Evolutionary conservation across 2,329 filamentous ascomycete genomes (phyloP), one percentile per base, ranked within the genome.

Genomic region (Alternaria longipes): DNA sequence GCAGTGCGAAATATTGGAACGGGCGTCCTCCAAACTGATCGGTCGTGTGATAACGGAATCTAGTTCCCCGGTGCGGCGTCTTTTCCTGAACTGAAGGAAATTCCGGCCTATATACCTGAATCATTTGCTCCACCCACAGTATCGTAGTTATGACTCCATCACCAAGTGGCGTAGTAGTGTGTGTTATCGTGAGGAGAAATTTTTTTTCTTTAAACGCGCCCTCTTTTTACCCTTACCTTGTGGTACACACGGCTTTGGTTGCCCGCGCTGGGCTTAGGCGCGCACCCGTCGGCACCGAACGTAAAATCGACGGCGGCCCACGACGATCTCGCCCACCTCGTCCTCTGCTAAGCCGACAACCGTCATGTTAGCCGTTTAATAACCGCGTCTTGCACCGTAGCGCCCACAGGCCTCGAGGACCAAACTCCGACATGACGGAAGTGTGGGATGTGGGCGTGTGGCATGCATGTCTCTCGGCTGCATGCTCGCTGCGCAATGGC

Each of bases 41-140:
- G 34, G 46, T 36, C 32, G 46, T 50, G 30, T 38, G 30, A 32
- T 38, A 28, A 45, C 11, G 12, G 12, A 22, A 34, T 40, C 28
- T 40, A 40, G 36, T 40, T 11, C 16, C 38, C 36, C 18, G 50
- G n/a, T n/a, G 26, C 30, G 28, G 47, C 20, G n/a, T 26, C 20
- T 36, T 18, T 38, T 26, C 14, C 34, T 22, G 8, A n/a, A n/a
- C 14, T n/a, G 34, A 38, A 36, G 18, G 8, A 36, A 32, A 7
- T 9, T 5, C 14, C 34, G 16, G 16, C 20, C 51, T 54, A 54
- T 54, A 54, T 56, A 42, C 54, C 22, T 56, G 57, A 60, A 36
- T 60, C 57, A 60, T 55, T 49, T 44, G 40, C 57, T 60, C 57
- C 57, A 60, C 53, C 20, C 7, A 5, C 26, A 18, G 32, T 32